These are phyloP conservation scores for Mucor indicus DNA, from an alignment of 371 early-diverging fungal genomes.

Conservation along the genomic window DNA sequence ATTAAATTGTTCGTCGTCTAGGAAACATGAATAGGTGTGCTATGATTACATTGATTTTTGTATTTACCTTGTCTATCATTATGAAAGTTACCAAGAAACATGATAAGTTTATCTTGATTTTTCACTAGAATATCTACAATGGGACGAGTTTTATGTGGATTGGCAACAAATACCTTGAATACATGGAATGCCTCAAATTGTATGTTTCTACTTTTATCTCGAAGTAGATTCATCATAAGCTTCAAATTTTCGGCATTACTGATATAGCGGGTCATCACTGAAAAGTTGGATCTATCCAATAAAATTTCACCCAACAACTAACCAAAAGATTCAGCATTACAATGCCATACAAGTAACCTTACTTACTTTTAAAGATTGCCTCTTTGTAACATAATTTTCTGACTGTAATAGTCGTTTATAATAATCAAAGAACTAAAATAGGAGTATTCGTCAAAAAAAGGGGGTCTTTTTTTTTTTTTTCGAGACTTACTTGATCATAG, in stretches of 20 bases:
- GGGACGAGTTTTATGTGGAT: slow-evolving; percentile 92
- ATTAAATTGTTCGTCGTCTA: slow-evolving; percentile 97
- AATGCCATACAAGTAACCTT: too few relatives aligned
- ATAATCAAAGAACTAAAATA: slow-evolving; percentile 78
- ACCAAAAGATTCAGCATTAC: too few relatives aligned
- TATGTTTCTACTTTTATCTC: slow-evolving; percentile 93
- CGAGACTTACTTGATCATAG: slow-evolving; percentile 90
- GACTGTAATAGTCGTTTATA: slow-evolving; percentile 86
- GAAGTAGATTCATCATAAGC: slow-evolving; percentile 94
- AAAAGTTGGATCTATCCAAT: slow-evolving; percentile 92
- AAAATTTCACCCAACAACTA: slow-evolving; percentile 95
- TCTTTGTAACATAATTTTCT: slow-evolving; percentile 94
- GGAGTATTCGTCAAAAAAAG: background rate
- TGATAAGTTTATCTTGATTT: slow-evolving; percentile 88
- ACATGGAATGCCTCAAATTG: slow-evolving; percentile 99
- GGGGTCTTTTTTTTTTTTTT: background rate
- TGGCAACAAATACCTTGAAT: slow-evolving; percentile 98
- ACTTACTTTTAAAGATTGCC: slow-evolving; percentile 93
- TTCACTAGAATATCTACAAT: slow-evolving; percentile 89
- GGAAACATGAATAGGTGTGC: too few relatives aligned
- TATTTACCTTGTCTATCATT: slow-evolving; percentile 90
- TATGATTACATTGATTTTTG: background rate
- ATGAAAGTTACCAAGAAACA: slow-evolving; percentile 88
- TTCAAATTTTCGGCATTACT: slow-evolving; percentile 90
- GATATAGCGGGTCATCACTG: slow-evolving; percentile 94